Evolutionary conservation across 805 yeast genomes (phyloP).

Genomic region (Suhomyces emberorum): DNA sequence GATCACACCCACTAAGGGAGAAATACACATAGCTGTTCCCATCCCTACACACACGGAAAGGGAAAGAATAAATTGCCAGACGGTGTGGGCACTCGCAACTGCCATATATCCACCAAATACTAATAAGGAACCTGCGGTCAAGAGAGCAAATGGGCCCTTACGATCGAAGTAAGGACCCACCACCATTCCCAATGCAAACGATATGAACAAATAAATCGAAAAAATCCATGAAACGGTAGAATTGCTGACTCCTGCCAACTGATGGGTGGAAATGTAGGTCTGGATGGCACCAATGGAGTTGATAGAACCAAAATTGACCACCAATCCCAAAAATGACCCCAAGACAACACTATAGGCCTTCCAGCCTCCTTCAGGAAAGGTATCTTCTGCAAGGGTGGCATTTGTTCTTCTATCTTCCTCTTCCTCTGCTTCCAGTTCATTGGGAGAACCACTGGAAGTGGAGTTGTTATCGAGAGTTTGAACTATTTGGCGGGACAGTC

Average conservation of each 20-base stretch:
- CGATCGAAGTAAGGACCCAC: slow-evolving; percentile 22
- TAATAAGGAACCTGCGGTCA: slow-evolving; percentile 13
- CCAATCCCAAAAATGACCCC: slow-evolving; percentile 46
- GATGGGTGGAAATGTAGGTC: slow-evolving; percentile 36
- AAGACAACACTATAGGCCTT: slow-evolving; percentile 21
- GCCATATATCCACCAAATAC: slow-evolving; percentile 19
- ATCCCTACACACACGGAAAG: slow-evolving; percentile 18
- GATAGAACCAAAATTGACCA: slow-evolving; percentile 26
- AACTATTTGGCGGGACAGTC: neutral
- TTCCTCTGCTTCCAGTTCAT: too few species aligned
- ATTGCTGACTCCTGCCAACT: slow-evolving; percentile 25
- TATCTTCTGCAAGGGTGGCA: neutral
- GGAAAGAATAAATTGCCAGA: slow-evolving; percentile 20
- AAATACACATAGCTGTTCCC: slow-evolving; percentile 20
- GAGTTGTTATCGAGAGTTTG: neutral
- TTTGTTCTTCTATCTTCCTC: neutral
- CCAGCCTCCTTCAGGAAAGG: slow-evolving; percentile 22
- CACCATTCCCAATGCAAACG: slow-evolving; percentile 23
- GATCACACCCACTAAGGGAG: slow-evolving; percentile 20
- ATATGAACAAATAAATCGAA: slow-evolving; percentile 31
- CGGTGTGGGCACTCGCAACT: slow-evolving; percentile 13
- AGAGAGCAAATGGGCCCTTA: slow-evolving; percentile 15
- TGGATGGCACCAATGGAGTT: slow-evolving; percentile 41
- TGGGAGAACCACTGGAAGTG: neutral
- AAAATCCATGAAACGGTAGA: slow-evolving; percentile 40